These are phyloP conservation scores for Suillus sp. DNA, from an alignment of 768 basidiomycete genomes.

Conservation along the genomic window DNA sequence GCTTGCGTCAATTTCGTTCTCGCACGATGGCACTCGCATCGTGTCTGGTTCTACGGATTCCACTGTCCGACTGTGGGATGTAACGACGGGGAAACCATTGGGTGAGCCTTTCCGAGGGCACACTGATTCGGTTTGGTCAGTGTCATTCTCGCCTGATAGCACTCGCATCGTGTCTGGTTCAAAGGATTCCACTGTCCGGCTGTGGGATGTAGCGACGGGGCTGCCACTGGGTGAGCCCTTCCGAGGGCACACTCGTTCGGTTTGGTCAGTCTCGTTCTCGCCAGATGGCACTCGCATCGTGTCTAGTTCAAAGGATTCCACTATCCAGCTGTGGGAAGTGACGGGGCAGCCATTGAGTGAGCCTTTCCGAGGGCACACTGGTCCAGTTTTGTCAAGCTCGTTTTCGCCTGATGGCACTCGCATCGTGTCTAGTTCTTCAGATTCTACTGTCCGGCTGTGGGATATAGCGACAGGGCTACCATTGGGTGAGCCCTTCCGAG, in stretches of 20 bases:
- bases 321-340: conserved; percentile 5
- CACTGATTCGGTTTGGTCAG: conserved; percentile 2
- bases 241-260: conserved; percentile 8
- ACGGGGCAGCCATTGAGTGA: conserved; percentile 3
- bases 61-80: conserved; percentile 25
- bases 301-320: conserved; percentile 9
- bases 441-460: conserved; percentile 14
- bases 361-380: conserved; percentile 17
- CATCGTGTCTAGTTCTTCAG: conserved; percentile 22
- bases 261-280: conserved; percentile 15
- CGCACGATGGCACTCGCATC: conserved; percentile 16
- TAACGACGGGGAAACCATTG: conserved; percentile 10
- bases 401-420: conserved; percentile 22
- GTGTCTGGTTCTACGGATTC: conserved; percentile 22
- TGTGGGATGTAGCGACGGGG: not conserved
- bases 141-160: conserved; percentile 18
- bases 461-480: not conserved
- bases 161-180: conserved; percentile 15
- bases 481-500: not conserved
- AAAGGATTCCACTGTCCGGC: conserved; percentile 15
- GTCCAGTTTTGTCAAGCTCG: conserved; percentile 16
- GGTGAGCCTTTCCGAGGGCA: conserved; percentile 13
- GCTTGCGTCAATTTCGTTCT: conserved; percentile 13
- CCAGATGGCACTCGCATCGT: conserved; percentile 16
- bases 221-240: conserved; percentile 3